Evolutionary conservation across 2,329 filamentous ascomycete genomes (phyloP).

Genomic region (Diatrype stigma): DNA sequence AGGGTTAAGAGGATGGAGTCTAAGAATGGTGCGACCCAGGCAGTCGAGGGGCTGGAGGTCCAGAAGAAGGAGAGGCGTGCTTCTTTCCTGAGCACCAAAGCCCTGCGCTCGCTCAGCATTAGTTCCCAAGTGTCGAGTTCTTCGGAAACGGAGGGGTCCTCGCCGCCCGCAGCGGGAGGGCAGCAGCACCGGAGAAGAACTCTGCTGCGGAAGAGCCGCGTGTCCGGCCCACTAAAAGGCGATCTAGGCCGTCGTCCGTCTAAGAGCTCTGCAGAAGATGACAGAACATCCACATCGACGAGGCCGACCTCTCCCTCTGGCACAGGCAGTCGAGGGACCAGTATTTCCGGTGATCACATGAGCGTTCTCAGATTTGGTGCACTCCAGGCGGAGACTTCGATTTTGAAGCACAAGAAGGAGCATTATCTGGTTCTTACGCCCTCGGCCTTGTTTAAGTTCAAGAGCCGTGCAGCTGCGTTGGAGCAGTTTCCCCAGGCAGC

Average conservation of each 20-base stretch:
- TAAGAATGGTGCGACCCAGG: conserved; percentile 15
- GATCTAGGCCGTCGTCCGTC: conserved; percentile 25
- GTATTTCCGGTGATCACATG: conserved; percentile 22
- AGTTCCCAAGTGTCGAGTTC: conserved; percentile 26
- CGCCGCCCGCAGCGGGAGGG: no score
- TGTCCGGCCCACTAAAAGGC: conserved; percentile 17
- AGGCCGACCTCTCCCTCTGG: conserved; percentile 26
- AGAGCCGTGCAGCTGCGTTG: conserved; percentile 42
- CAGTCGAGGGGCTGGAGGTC: conserved; percentile 15
- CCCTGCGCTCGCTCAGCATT: conserved; percentile 28
- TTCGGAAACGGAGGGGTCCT: conserved; percentile 21
- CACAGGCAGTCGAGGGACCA: conserved; percentile 22
- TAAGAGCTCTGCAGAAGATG: conserved; percentile 25
- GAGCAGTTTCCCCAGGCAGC: conserved; percentile 43
- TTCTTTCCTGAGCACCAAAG: conserved; percentile 27
- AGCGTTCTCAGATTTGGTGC: conserved; percentile 39
- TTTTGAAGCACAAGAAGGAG: conserved; percentile 45
- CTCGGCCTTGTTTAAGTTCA: conserved; percentile 47
- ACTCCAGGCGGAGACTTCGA: conserved; percentile 45
- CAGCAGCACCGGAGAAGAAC: conserved; percentile 18
- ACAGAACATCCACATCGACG: conserved; percentile 24
- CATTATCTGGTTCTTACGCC: conserved; percentile 48
- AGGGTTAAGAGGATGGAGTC: conserved; percentile 20
- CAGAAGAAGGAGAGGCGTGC: conserved; percentile 21
- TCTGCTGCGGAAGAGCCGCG: conserved; percentile 19